phyloP scores from a whole-genome alignment of 2,329 filamentous ascomycete genomes.

The Penicillium thymicola region DNA sequence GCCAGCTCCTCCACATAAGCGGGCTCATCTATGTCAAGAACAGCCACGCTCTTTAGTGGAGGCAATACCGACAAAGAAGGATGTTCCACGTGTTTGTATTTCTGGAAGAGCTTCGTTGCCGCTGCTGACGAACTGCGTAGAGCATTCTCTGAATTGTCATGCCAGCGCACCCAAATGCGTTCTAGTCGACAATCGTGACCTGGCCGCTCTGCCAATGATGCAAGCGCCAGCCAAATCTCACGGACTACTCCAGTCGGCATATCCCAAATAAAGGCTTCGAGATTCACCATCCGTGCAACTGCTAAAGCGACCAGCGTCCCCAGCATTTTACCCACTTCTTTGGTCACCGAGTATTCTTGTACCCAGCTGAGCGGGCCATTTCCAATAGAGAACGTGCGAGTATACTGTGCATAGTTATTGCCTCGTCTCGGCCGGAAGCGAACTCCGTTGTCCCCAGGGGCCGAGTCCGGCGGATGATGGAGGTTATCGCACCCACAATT shows the following conservation, averaged over 20 bases:
- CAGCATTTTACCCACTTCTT: constrained; percentile 85
- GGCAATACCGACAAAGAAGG: constrained; percentile 77
- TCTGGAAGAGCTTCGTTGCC: constrained; percentile 43
- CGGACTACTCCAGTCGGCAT: constrained; percentile 82
- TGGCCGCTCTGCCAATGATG: constrained; percentile 63
- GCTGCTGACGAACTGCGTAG: constrained; percentile 18
- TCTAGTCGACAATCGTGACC: constrained; percentile 65
- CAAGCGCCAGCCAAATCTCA: constrained; percentile 76
- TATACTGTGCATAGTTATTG: constrained; percentile 75
- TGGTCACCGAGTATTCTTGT: constrained; percentile 75
- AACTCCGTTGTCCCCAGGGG: background rate
- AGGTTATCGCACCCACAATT: constrained; percentile 30
- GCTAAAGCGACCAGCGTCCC: constrained; percentile 76
- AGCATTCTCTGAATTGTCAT: constrained; percentile 63
- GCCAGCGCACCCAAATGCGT: constrained; percentile 77
- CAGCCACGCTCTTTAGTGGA: constrained; percentile 68
- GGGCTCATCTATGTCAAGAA: constrained; percentile 79
- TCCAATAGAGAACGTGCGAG: constrained; percentile 78
- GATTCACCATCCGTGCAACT: constrained; percentile 74
- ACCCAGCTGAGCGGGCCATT: constrained; percentile 78
- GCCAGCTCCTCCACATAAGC: constrained; percentile 81
- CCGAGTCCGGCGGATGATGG: constrained; percentile 13
- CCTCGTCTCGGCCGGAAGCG: constrained; percentile 49
- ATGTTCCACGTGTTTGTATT: constrained; percentile 65
- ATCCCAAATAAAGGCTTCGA: constrained; percentile 83